phyloP scores from a whole-genome alignment of 1,284 basidiomycete genomes.

The Ustilago cynodontis region DNA sequence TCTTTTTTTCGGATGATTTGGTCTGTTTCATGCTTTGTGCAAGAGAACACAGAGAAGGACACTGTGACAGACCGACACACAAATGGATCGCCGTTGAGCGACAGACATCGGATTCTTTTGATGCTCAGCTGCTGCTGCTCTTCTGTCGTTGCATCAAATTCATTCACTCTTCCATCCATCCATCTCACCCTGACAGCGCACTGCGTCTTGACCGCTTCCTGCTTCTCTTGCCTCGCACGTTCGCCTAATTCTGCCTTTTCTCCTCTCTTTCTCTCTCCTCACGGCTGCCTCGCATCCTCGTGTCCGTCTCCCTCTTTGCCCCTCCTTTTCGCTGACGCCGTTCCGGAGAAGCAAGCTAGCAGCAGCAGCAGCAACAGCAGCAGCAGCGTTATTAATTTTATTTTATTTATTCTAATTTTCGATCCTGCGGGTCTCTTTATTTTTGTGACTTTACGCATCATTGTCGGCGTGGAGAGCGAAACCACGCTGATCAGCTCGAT shows the following conservation, averaged over 20 bases:
- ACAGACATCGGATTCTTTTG: background rate
- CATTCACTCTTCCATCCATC: background rate
- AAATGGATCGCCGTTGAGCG: conserved; percentile 6
- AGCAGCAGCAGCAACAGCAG: too few relatives aligned
- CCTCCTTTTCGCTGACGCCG: conserved; percentile 1
- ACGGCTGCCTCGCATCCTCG: too few relatives aligned
- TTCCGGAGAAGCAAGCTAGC: background rate
- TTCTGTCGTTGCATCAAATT: background rate
- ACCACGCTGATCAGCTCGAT: conserved; percentile 41
- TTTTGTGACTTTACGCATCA: background rate
- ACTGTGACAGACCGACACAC: background rate
- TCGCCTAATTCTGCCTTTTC: too few relatives aligned
- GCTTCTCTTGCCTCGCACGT: too few relatives aligned
- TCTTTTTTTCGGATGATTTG: conserved; percentile 3
- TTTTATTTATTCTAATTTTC: background rate
- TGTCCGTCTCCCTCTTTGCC: background rate
- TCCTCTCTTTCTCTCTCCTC: too few relatives aligned
- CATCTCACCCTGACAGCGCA: background rate
- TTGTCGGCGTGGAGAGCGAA: conserved; percentile 6
- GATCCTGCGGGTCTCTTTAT: conserved; percentile 2
- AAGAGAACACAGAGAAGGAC: background rate
- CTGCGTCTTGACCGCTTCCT: background rate
- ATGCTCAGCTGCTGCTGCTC: background rate
- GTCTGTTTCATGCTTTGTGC: background rate
- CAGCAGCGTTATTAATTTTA: too few relatives aligned